Evolutionary conservation across 2,329 filamentous ascomycete genomes (phyloP).

Genomic region (Alternaria triticina): DNA sequence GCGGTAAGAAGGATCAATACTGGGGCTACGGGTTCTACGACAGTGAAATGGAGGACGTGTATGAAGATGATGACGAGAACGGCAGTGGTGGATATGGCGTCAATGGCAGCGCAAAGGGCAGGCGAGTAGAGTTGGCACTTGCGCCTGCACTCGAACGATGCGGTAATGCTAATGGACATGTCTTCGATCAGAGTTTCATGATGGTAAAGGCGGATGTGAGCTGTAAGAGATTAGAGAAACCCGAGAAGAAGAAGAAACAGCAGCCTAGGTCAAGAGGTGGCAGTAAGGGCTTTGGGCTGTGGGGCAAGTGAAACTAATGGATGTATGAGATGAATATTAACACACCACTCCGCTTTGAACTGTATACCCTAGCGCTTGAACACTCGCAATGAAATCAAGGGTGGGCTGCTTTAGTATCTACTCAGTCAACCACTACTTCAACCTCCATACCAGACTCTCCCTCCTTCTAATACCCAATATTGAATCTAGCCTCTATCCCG

Average conservation of each 20-base stretch:
- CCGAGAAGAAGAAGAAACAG: constrained; percentile 20
- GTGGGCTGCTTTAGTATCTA: background rate
- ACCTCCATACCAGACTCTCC: background rate
- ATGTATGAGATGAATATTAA: background rate
- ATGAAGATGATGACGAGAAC: constrained; percentile 34
- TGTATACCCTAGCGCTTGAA: background rate
- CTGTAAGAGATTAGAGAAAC: constrained; percentile 38
- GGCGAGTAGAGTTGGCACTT: constrained; percentile 42
- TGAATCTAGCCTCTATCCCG: background rate
- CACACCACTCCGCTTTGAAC: background rate
- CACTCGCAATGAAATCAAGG: background rate
- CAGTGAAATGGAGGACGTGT: constrained; percentile 48
- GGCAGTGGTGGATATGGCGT: constrained; percentile 17
- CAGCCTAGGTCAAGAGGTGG: constrained; percentile 18
- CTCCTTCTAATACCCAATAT: background rate
- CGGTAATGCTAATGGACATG: constrained; percentile 47
- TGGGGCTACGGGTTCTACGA: constrained; percentile 47
- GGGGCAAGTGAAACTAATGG: constrained; percentile 12
- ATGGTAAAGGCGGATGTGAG: constrained; percentile 48
- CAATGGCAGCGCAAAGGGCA: constrained; percentile 18
- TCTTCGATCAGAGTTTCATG: constrained; percentile 47
- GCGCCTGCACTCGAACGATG: constrained; percentile 48
- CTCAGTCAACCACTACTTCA: background rate
- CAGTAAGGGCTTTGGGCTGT: constrained; percentile 15
- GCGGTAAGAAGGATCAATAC: constrained; percentile 39